Evolutionary conservation across 805 yeast genomes (phyloP).

Genomic region (Cyberlindnera saturnus): DNA sequence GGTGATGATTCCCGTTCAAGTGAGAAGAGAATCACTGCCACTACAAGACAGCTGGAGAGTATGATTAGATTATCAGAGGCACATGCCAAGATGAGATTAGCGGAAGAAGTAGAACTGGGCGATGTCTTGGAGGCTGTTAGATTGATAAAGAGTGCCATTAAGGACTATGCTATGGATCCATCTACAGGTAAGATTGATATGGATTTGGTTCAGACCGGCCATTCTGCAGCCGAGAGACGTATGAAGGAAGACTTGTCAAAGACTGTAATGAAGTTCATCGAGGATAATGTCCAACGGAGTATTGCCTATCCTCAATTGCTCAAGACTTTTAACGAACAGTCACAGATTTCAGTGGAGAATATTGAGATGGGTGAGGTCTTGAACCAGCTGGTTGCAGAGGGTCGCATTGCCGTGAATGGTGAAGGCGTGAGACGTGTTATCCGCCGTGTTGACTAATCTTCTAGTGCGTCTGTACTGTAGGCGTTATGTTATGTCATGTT

Average conservation of each 20-base stretch:
- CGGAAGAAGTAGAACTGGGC: conserved; percentile 58
- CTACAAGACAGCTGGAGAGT: conserved; percentile 93
- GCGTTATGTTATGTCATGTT: no score
- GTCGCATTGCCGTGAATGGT: conserved; percentile 61
- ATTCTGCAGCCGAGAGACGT: conserved; percentile 79
- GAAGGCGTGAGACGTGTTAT: conserved; percentile 66
- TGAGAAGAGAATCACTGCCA: conserved; percentile 93
- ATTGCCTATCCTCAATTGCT: conserved; percentile 56
- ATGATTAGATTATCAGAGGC: conserved; percentile 95
- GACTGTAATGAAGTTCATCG: conserved; percentile 51
- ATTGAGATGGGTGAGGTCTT: conserved; percentile 63
- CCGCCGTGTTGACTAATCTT: conserved; percentile 3
- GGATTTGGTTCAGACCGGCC: conserved; percentile 96
- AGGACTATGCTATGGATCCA: conserved; percentile 98
- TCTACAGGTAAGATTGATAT: conserved; percentile 93
- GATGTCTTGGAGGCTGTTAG: conserved; percentile 95
- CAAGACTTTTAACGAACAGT: conserved; percentile 58
- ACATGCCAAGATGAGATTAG: conserved; percentile 92
- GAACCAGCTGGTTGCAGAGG: conserved; percentile 65
- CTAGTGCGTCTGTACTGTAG: no score
- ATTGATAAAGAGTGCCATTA: conserved; percentile 86
- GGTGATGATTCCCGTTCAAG: conserved; percentile 87
- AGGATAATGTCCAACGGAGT: conserved; percentile 37
- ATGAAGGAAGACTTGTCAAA: conserved; percentile 66
- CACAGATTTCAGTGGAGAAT: conserved; percentile 60